Percentiles rank a stretch among this genome's conserved stretches.
phyloP scores from a whole-genome alignment of 2,329 filamentous ascomycete species.

The Cytospora chrysosperma region DNA sequence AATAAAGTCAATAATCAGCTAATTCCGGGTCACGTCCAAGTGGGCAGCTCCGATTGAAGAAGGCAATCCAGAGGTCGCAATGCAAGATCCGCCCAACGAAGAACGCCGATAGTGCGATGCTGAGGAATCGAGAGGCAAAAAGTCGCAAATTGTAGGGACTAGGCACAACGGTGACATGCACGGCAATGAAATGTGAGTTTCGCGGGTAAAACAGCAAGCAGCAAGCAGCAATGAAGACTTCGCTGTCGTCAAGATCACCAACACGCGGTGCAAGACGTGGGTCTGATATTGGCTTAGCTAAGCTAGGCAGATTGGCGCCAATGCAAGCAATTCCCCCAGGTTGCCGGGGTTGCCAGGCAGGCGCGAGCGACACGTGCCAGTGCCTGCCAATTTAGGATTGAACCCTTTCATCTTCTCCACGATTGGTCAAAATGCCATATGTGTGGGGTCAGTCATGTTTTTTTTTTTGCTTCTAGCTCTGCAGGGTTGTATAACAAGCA shows the following conservation, averaged over 20 bases:
- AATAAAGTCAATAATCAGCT: background rate
- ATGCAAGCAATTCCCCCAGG: background rate
- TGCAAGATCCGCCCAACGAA: background rate
- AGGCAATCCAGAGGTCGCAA: background rate
- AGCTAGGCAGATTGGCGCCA: background rate
- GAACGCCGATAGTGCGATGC: background rate
- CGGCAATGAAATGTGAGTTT: background rate
- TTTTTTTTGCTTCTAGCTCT: background rate
- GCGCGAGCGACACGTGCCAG: background rate
- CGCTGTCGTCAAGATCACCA: background rate
- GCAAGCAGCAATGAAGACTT: background rate
- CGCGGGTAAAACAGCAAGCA: background rate
- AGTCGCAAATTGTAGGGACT: background rate
- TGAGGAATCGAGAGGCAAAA: background rate
- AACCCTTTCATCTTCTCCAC: conserved; percentile 11
- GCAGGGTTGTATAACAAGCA: background rate
- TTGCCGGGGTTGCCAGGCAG: conserved; percentile 9
- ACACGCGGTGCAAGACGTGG: background rate
- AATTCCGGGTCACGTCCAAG: background rate
- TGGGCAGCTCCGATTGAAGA: background rate
- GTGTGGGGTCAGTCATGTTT: background rate
- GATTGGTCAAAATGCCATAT: conserved; percentile 6
- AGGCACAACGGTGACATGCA: background rate
- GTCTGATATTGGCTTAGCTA: conserved; percentile 10
- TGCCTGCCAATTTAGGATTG: conserved; percentile 13